Evolutionary conservation across 345 rosid genomes (phyloP).

Genomic region (Salix suchowensis): DNA sequence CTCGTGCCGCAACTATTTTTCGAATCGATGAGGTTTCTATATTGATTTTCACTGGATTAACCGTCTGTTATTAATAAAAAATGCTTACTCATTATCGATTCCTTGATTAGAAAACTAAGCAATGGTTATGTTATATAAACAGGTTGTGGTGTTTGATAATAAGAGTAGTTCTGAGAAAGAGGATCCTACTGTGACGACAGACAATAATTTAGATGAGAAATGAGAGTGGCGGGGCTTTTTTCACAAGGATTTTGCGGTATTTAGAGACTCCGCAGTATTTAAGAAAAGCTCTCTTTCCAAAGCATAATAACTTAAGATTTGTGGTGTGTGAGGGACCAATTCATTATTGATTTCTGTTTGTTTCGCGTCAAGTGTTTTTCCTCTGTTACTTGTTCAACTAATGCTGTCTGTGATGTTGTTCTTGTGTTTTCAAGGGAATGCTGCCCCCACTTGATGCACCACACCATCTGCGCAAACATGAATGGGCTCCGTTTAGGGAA

Average conservation of each 20-base stretch:
- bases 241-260: constrained; percentile 69
- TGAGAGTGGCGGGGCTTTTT: constrained; percentile 77
- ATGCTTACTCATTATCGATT: background rate
- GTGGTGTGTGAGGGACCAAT: constrained; percentile 48
- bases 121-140: constrained; percentile 3
- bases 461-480: constrained; percentile 92
- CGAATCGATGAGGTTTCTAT: constrained; percentile 73
- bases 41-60: background rate
- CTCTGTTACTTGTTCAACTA: constrained; percentile 5
- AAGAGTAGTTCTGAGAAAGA: constrained; percentile 35
- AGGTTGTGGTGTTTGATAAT: constrained; percentile 88
- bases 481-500: constrained; percentile 86
- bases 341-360: background rate
- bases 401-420: background rate
- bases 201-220: constrained; percentile 39
- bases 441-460: constrained; percentile 98
- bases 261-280: constrained; percentile 92
- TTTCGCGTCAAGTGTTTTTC: background rate
- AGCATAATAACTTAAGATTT: constrained; percentile 66
- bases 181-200: constrained; percentile 15
- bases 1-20: constrained; percentile 88
- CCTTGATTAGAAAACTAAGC: background rate
- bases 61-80: background rate
- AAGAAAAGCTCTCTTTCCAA: constrained; percentile 79
- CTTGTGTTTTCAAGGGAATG: constrained; percentile 51